A percentile compares a stretch with the other conserved stretches of the same genome.
phyloP scores from a whole-genome alignment of 768 basidiomycete species.

The Tricholoma furcatifolium region DNA sequence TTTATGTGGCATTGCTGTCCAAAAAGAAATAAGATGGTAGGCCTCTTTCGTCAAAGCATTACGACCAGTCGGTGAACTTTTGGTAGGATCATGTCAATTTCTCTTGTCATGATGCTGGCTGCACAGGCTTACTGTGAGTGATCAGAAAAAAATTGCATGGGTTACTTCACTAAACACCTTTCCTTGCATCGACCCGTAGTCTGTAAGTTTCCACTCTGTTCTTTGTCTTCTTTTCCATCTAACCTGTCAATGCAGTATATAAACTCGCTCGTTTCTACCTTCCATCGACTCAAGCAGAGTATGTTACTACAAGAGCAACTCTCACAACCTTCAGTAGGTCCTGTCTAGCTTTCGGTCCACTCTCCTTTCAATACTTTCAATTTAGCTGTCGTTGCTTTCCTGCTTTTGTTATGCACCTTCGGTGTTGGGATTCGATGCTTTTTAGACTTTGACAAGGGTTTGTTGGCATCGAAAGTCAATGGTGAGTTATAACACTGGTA shows the following conservation, averaged over 20 bases:
- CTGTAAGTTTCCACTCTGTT: conserved; percentile 28
- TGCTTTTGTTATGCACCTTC: conserved; percentile 74
- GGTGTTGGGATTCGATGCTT: conserved; percentile 77
- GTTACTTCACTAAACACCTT: not conserved
- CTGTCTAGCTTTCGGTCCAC: not conserved
- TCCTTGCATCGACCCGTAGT: conserved; percentile 27
- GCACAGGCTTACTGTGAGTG: conserved; percentile 76
- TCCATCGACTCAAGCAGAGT: conserved; percentile 51
- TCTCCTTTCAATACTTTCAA: not conserved
- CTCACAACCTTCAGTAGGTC: conserved; percentile 77
- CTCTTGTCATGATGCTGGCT: conserved; percentile 75
- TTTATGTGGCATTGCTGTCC: conserved; percentile 66
- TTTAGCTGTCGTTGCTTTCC: conserved; percentile 71
- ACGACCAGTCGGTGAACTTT: not conserved
- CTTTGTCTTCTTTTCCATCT: not conserved
- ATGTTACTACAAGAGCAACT: conserved; percentile 74
- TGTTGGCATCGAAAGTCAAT: conserved; percentile 68
- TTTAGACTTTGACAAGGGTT: conserved; percentile 79
- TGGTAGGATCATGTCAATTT: conserved; percentile 67
- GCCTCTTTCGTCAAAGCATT: not conserved
- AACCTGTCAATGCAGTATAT: conserved; percentile 50
- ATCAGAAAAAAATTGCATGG: not conserved
- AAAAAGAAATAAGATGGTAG: conserved; percentile 81
- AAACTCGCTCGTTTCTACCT: conserved; percentile 84
- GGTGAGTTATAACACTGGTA: conserved; percentile 50